Percentiles rank a stretch among this genome's conserved stretches.
phyloP scores from a whole-genome alignment of 1,139 yeast genomes.

The Insectozyma bohioensis region DNA sequence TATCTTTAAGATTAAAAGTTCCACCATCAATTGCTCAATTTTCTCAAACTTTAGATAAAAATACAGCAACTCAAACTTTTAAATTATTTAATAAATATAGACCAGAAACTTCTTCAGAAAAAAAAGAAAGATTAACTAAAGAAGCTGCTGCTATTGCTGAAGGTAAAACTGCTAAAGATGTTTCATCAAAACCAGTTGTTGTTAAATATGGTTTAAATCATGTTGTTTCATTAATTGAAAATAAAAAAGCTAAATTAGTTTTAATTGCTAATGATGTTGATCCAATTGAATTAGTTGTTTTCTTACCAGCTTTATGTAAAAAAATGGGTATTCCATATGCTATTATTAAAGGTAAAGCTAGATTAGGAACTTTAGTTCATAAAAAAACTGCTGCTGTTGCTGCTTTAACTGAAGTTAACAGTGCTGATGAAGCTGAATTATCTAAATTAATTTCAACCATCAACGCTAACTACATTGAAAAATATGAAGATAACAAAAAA shows the following conservation, averaged over 20 bases:
- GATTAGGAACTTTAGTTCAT: conserved; percentile 97
- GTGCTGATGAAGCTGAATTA: conserved; percentile 93
- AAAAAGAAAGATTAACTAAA: conserved; percentile 97
- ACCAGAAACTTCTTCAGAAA: conserved; percentile 95
- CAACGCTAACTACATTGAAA: conserved; percentile 87
- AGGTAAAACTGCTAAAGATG: conserved; percentile 95
- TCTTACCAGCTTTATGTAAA: conserved; percentile 97
- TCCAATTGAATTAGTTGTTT: conserved; percentile 95
- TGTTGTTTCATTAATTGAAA: conserved; percentile 93
- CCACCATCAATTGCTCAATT: conserved; percentile 98
- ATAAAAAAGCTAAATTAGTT: conserved; percentile 97
- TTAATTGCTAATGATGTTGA: conserved; percentile 98
- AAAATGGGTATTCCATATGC: conserved; percentile 99
- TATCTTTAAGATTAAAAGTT: conserved; percentile 93
- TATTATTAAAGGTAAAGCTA: conserved; percentile 97
- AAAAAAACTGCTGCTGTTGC: conserved; percentile 96
- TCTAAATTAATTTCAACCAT: conserved; percentile 90
- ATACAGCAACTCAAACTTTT: conserved; percentile 96
- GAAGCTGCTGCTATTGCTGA: conserved; percentile 99
- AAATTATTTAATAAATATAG: conserved; percentile 97
- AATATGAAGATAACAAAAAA: conserved; percentile 92
- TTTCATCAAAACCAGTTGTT: conserved; percentile 91
- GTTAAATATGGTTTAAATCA: conserved; percentile 98
- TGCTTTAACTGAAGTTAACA: conserved; percentile 90
- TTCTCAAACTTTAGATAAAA: conserved; percentile 93